Base-by-base conservation (phyloP, 2,329 filamentous ascomycete genomes). In the Harringtonia aguacate region DNA sequence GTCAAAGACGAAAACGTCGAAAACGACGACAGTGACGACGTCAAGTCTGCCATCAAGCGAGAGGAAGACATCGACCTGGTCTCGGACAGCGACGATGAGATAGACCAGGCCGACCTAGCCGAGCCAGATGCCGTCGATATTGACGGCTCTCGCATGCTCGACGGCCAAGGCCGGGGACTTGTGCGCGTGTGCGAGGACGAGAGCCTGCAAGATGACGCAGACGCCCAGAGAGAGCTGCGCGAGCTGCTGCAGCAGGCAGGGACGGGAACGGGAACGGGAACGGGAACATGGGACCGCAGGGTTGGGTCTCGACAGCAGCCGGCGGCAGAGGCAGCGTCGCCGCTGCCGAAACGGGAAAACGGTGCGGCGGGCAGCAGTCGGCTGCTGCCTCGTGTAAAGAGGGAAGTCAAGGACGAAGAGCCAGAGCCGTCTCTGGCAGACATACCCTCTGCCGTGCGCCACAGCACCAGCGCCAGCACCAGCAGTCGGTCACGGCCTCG, bases 171-270 rank as follows among this genome's bases (percentile, higher is more conserved):
- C 0, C 69, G 73, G 18, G 72, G 74, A 13, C 70, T 94, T 69
- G 65, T 90, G 48, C 84, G 77, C 53, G 77, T 92, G 1, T 92
- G 86, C 56, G 81, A 81, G 48, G 81, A 84, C 36, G 82, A 86
- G 68, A 56, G 70, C 31, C 55, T 54, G 3, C 69, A 74, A 31
- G 78, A 81, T 44, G 77, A 82, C 44, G 64, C 68, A 17, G 68
- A 77, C 53, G 71, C 67, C 3, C 68, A 73, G 54, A 69, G 73
- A 27, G 84, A 94, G 60, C 64, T 86, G 53, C 67, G 71, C 14
- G 86, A 94, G 58, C 65, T 92, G 45, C 41, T 52, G 28, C 71
- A 72, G 42, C 67, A 65, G 17, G 63, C 61, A 8, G 22, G 22
- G 5, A 22, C 29, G 35, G 39, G 29, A 3, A 30, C 9, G 14